phyloP scores from a whole-genome alignment of 179 eudicot species.

The Monotropa hypopitys region DNA sequence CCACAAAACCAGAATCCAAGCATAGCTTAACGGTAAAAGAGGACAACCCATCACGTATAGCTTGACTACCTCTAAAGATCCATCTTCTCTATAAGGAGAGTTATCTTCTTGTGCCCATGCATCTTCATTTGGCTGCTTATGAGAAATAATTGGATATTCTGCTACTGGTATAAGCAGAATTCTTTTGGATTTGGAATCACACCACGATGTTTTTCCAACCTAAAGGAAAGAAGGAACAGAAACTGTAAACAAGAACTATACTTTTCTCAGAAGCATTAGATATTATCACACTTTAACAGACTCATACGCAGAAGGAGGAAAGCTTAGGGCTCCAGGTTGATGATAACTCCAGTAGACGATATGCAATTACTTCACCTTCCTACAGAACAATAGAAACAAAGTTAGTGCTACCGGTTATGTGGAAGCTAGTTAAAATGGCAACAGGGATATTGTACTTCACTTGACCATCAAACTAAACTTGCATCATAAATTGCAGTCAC shows the following conservation, averaged over 20 bases:
- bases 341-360: slow-evolving; percentile 69
- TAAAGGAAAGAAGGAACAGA: slow-evolving; percentile 10
- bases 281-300: neutral
- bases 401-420: neutral
- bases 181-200: slow-evolving; percentile 32
- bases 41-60: neutral
- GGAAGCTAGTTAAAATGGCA: neutral
- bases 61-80: slow-evolving; percentile 67
- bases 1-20: neutral
- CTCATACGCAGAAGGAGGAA: slow-evolving; percentile 53
- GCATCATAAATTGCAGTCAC: neutral
- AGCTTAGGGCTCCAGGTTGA: slow-evolving; percentile 74
- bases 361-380: slow-evolving; percentile 82
- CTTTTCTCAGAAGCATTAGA: neutral
- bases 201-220: slow-evolving; percentile 60
- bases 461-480: neutral
- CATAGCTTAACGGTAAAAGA: neutral
- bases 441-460: neutral
- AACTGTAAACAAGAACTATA: neutral
- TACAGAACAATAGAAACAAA: slow-evolving; percentile 21
- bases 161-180: slow-evolving; percentile 48
- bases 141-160: slow-evolving; percentile 49
- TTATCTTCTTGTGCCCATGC: slow-evolving; percentile 28
- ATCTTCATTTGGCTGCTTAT: slow-evolving; percentile 33
- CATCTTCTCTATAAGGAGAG: slow-evolving; percentile 61